Evolutionary conservation across 2,329 filamentous ascomycete genomes (phyloP).

Genomic region (Myriosclerotinia duriaeana): DNA sequence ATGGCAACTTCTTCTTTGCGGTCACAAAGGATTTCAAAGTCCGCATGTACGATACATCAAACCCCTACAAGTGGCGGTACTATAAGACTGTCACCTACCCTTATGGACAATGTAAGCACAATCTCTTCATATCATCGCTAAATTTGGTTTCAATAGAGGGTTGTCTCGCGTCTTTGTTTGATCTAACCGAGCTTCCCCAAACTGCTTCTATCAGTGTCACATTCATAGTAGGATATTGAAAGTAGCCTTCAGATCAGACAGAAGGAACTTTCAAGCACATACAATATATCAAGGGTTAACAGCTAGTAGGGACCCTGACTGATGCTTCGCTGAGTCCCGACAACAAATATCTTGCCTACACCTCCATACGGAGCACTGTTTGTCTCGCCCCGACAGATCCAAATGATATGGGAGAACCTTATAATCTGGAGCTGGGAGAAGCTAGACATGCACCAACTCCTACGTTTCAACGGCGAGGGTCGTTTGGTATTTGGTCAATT

Average conservation of each 20-base stretch:
- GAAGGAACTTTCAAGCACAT: too few relatives aligned
- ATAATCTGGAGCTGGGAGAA: constrained; percentile 70
- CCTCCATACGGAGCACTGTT: constrained; percentile 79
- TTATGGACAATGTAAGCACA: constrained; percentile 58
- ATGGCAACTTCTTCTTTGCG: constrained; percentile 95
- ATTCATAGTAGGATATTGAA: too few relatives aligned
- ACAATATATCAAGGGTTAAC: neutral
- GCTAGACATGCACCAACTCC: constrained; percentile 40
- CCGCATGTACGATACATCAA: constrained; percentile 95
- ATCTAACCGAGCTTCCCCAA: neutral
- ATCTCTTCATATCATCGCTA: neutral
- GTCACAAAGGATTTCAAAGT: constrained; percentile 92
- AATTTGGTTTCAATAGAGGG: neutral
- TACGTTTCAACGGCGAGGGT: constrained; percentile 30
- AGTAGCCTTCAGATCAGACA: too few relatives aligned
- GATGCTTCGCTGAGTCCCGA: constrained; percentile 89
- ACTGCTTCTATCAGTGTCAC: too few relatives aligned
- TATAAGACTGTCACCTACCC: constrained; percentile 89
- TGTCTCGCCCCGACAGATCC: constrained; percentile 87
- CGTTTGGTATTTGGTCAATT: constrained; percentile 79
- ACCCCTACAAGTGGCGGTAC: constrained; percentile 92
- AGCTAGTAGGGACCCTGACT: constrained; percentile 73
- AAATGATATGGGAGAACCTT: constrained; percentile 75
- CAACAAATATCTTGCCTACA: constrained; percentile 89
- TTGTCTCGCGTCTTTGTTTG: neutral